Conservation (phyloP, 305 asterid species). For the Fraxinus xanthoxyloides region DNA sequence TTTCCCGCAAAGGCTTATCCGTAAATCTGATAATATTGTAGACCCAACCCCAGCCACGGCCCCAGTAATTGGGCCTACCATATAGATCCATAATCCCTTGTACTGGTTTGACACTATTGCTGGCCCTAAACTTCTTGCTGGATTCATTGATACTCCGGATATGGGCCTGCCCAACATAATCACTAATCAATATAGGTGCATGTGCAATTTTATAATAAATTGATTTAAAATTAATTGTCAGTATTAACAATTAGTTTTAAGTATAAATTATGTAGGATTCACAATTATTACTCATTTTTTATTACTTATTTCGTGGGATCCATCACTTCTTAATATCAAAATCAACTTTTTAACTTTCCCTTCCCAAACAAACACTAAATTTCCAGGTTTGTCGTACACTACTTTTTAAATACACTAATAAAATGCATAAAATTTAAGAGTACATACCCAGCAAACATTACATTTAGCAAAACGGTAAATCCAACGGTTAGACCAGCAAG, state of each 20-base stretch:
- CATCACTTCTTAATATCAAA: no score
- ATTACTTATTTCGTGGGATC: no score
- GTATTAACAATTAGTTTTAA: no score
- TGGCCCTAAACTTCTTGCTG: constrained; percentile 87
- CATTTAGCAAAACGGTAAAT: constrained; percentile 60
- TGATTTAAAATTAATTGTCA: no score
- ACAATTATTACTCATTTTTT: no score
- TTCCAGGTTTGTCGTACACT: no score
- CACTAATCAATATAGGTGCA: no score
- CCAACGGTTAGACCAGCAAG: not conserved
- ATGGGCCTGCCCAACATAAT: constrained; percentile 47
- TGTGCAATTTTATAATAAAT: no score
- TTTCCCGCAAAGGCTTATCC: constrained; percentile 68
- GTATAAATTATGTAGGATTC: no score
- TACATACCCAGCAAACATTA: constrained; percentile 76
- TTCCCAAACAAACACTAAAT: no score
- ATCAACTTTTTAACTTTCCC: no score
- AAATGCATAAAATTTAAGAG: not conserved
- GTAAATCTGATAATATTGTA: constrained; percentile 67
- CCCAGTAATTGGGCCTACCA: constrained; percentile 67
- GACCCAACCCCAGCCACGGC: constrained; percentile 75
- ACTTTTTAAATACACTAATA: no score
- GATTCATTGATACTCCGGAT: constrained; percentile 89
- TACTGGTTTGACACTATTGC: constrained; percentile 53
- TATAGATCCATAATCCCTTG: constrained; percentile 59